Evolutionary conservation across 2,329 filamentous ascomycete species (phyloP).

Genomic region (Sporothrix euskadiensis): DNA sequence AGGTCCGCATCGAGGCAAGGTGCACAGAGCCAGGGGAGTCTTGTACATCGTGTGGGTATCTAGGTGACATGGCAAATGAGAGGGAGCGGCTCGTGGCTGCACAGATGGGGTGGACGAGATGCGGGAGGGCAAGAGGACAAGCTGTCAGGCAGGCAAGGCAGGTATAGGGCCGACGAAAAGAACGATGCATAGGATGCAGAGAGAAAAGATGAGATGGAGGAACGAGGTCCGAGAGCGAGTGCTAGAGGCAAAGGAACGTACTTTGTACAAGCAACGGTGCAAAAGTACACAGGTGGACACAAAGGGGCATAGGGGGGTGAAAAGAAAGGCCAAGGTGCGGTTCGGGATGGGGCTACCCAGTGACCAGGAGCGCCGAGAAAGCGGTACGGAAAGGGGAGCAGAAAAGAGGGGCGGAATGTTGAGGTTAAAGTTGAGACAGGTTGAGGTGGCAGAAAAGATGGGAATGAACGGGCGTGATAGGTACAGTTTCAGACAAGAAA

Average conservation of each 20-base stretch:
- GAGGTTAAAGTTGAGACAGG: neutral
- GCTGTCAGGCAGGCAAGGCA: neutral
- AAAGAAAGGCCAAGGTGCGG: neutral
- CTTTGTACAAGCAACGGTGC: neutral
- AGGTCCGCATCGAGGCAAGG: neutral
- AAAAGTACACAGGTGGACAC: neutral
- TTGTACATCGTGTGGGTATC: neutral
- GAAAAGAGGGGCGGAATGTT: neutral
- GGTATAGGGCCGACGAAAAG: neutral
- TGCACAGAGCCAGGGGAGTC: neutral
- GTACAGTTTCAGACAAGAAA: neutral
- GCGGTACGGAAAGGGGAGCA: neutral
- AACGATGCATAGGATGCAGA: neutral
- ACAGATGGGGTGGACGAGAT: neutral
- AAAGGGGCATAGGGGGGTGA: too few relatives aligned
- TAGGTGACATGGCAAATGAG: neutral
- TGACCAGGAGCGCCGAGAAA: neutral
- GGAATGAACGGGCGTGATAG: neutral
- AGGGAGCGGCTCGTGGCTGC: neutral
- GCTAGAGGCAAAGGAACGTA: neutral
- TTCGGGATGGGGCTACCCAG: slow-evolving; percentile 3
- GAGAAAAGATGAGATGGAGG: slow-evolving; percentile 6
- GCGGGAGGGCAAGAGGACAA: neutral
- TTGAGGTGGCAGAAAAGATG: too few relatives aligned
- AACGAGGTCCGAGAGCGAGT: slow-evolving; percentile 3